phyloP scores from a whole-genome alignment of 1,284 basidiomycete species.

The Marasmius tenuissimus region DNA sequence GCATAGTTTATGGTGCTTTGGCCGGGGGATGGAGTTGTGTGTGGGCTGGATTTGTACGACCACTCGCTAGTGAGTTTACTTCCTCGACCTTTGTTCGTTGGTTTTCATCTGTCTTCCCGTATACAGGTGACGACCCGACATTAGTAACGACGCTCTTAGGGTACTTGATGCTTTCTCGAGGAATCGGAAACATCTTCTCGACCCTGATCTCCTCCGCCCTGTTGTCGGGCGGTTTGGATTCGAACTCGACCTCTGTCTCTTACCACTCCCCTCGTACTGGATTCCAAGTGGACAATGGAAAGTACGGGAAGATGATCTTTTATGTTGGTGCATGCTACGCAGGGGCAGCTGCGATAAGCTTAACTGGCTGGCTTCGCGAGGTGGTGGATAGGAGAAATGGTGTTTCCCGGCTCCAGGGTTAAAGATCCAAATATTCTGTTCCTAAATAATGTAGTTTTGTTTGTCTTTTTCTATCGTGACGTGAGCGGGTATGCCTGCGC shows the following conservation, averaged over 20 bases:
- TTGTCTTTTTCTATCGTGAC: no score
- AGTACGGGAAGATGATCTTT: constrained; percentile 27
- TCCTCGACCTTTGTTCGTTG: neutral
- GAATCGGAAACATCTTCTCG: constrained; percentile 41
- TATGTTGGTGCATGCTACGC: constrained; percentile 32
- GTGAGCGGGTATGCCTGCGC: no score
- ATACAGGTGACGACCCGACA: constrained; percentile 33
- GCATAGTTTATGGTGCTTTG: constrained; percentile 31
- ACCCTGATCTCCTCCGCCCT: constrained; percentile 39
- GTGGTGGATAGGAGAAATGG: neutral
- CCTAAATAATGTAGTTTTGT: no score
- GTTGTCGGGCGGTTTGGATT: neutral
- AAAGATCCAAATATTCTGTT: no score
- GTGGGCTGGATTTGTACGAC: constrained; percentile 32
- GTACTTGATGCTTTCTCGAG: constrained; percentile 35
- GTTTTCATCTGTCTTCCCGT: neutral
- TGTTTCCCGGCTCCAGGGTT: no score
- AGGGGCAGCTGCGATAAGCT: constrained; percentile 23
- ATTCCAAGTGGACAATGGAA: constrained; percentile 26
- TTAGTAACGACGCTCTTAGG: constrained; percentile 36
- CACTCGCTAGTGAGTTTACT: constrained; percentile 26
- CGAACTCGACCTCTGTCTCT: neutral
- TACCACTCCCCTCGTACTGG: constrained; percentile 8
- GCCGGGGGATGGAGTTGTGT: constrained; percentile 38
- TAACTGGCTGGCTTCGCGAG: constrained; percentile 17